Conservation (phyloP, 73 alveolate genomes). For the Stentor coeruleus region DNA sequence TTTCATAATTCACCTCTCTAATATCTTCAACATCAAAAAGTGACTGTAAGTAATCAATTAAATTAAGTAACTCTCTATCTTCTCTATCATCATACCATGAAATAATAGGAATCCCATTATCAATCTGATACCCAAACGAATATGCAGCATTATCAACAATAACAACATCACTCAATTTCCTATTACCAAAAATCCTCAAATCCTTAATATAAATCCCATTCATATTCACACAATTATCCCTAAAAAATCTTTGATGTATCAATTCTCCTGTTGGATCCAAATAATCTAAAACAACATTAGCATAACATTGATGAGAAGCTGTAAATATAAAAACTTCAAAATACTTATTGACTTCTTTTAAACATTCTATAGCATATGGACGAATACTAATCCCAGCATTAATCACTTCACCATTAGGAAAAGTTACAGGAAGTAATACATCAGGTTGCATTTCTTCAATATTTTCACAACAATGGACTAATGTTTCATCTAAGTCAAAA, state of each 20-base stretch:
- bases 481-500: slow-evolving; percentile 27
- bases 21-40: neutral
- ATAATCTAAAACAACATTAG: slow-evolving; percentile 73
- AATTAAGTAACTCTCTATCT: slow-evolving; percentile 51
- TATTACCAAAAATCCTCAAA: slow-evolving; percentile 39
- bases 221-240: slow-evolving; percentile 62
- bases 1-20: neutral
- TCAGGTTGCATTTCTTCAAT: slow-evolving; percentile 3
- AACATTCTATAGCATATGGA: slow-evolving; percentile 63
- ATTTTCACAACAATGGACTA: slow-evolving; percentile 26
- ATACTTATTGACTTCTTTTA: slow-evolving; percentile 58
- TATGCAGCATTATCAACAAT: slow-evolving; percentile 54
- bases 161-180: slow-evolving; percentile 45
- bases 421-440: neutral
- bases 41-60: neutral
- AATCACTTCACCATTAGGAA: slow-evolving; percentile 11
- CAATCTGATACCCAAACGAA: slow-evolving; percentile 63
- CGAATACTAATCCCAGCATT: slow-evolving; percentile 51
- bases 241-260: slow-evolving; percentile 64
- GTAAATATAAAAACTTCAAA: slow-evolving; percentile 65
- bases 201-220: slow-evolving; percentile 44
- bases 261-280: slow-evolving; percentile 67
- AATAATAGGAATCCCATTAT: slow-evolving; percentile 73
- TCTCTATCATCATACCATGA: slow-evolving; percentile 70
- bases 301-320: slow-evolving; percentile 75